A percentile compares a stretch with the other conserved stretches of the same genome.
These are phyloP conservation scores for Zymoseptoria tritici DNA, from an alignment of 2,329 filamentous ascomycete genomes.

Conservation along the genomic window DNA sequence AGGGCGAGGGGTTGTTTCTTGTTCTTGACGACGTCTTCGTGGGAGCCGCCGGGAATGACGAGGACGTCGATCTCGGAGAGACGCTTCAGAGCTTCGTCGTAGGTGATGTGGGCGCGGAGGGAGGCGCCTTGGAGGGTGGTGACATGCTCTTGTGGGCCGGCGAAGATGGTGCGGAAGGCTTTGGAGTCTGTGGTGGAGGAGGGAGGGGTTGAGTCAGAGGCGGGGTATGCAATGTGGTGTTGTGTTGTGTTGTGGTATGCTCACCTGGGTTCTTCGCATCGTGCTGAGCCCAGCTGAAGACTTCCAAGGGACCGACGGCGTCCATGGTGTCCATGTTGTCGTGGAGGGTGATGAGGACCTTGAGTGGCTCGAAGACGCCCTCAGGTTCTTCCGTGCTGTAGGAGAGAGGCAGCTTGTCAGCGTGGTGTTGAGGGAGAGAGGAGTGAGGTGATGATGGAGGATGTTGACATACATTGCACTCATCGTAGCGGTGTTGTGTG, in stretches of 20 bases:
- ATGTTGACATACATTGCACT: constrained; percentile 33
- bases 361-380: constrained; percentile 41
- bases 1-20: constrained; percentile 61
- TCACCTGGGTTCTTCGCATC: constrained; percentile 47
- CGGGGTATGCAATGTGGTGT: not conserved
- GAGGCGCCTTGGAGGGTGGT: constrained; percentile 57
- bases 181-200: constrained; percentile 36
- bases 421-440: too few species aligned
- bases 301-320: constrained; percentile 42
- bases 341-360: constrained; percentile 49
- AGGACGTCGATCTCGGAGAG: constrained; percentile 73
- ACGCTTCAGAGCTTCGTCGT: constrained; percentile 66
- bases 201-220: not conserved
- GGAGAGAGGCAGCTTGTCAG: not conserved
- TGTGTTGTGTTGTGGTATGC: constrained; percentile 6
- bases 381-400: constrained; percentile 29
- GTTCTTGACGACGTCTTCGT: constrained; percentile 56
- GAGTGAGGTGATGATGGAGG: too few species aligned
- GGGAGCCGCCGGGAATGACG: constrained; percentile 66
- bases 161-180: constrained; percentile 49
- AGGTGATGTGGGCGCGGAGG: constrained; percentile 67
- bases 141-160: constrained; percentile 40
- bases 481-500: not conserved
- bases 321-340: constrained; percentile 14
- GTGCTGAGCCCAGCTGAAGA: constrained; percentile 48